These are phyloP conservation scores for Aspergillus sparsus DNA, from an alignment of 495 filamentous ascomycete genomes.

Conservation along the genomic window DNA sequence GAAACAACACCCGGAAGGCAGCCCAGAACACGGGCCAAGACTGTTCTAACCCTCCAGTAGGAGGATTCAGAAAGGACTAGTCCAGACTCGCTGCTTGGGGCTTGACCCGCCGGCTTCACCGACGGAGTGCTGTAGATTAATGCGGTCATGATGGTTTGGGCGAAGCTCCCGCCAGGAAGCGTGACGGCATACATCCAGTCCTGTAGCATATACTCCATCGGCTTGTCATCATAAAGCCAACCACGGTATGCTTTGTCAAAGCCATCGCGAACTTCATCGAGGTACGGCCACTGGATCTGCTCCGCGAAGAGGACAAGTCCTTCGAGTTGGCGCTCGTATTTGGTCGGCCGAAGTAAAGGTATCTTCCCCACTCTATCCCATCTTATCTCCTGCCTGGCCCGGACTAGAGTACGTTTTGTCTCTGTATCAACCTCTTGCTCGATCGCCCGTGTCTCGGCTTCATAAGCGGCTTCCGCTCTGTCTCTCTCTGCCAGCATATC, in stretches of 20 bases:
- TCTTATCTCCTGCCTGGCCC: not conserved
- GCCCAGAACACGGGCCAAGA: not conserved
- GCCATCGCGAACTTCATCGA: conserved; percentile 1
- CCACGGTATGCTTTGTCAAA: not conserved
- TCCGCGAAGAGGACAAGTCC: not conserved
- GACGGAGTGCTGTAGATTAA: conserved; percentile 1
- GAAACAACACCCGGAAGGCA: not conserved
- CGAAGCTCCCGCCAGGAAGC: not conserved
- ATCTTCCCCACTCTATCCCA: not conserved
- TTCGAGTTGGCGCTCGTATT: not conserved
- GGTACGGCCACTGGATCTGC: conserved; percentile 2
- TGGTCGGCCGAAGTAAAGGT: not conserved
- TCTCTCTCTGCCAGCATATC: not conserved
- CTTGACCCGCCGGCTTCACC: not conserved
- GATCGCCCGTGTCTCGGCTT: not conserved
- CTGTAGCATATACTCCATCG: not conserved
- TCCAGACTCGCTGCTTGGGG: not conserved
- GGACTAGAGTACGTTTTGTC: not conserved
- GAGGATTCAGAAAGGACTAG: not conserved
- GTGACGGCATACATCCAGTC: not conserved
- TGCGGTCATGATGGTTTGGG: not conserved
- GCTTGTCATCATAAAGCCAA: not conserved
- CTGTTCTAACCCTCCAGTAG: not conserved
- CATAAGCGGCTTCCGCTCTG: not conserved
- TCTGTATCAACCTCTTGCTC: not conserved